Percentiles rank a stretch among this genome's conserved stretches.
Evolutionary conservation across 805 yeast genomes (phyloP).

Genomic region (Komagataella pseudopastoris): DNA sequence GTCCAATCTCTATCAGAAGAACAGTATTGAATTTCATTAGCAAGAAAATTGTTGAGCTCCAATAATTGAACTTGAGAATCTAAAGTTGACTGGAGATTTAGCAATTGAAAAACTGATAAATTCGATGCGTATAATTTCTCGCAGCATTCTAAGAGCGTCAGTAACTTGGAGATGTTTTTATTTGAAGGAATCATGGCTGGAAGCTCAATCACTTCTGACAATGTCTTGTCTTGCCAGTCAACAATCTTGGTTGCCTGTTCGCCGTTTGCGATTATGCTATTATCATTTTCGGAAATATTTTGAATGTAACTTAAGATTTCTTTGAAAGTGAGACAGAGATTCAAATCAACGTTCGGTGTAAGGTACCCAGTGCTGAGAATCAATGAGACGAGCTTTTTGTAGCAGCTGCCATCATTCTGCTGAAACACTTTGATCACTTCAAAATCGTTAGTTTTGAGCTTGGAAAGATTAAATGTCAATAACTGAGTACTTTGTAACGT

Average conservation of each 20-base stretch:
- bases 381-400: neutral
- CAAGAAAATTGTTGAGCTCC: slow-evolving; percentile 13
- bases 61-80: slow-evolving; percentile 8
- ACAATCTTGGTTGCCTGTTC: neutral
- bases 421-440: neutral
- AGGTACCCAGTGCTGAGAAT: neutral
- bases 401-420: neutral
- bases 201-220: neutral
- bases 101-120: neutral
- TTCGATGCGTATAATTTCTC: neutral
- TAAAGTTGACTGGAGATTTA: neutral
- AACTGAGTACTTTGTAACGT: neutral
- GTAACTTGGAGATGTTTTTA: neutral
- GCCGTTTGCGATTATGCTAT: neutral
- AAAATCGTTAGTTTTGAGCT: neutral
- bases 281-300: neutral
- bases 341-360: neutral
- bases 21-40: slow-evolving; percentile 8
- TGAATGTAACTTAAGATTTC: neutral
- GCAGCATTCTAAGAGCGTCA: neutral
- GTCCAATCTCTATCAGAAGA: slow-evolving; percentile 11
- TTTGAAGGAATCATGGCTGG: neutral
- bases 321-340: neutral
- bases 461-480: neutral
- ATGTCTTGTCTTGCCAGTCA: neutral